A percentile compares a stretch with the other conserved stretches of the same genome.
Conservation (phyloP, 441 rosid genomes). For the Gossypium aridum region DNA sequence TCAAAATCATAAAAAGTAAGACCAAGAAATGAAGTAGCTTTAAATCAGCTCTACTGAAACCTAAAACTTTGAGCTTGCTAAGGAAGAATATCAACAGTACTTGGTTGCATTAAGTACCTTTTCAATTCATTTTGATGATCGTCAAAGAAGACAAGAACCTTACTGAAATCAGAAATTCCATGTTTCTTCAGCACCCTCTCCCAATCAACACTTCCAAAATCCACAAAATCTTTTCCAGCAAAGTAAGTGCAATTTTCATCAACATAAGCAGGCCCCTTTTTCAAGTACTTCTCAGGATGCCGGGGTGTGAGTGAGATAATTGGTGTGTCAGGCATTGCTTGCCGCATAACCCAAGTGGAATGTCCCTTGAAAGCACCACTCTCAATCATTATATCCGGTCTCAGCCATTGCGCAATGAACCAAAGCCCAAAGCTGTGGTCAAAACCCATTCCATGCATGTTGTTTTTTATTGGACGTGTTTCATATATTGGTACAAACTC, state of each 20-base stretch:
- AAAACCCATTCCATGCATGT: conserved; percentile 96
- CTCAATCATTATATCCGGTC: conserved; percentile 93
- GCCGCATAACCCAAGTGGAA: conserved; percentile 97
- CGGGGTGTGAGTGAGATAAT: conserved; percentile 82
- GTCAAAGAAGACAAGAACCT: conserved; percentile 79
- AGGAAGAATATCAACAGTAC: background rate
- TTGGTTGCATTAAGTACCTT: conserved; percentile 42
- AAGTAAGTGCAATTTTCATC: conserved; percentile 94
- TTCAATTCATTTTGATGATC: conserved; percentile 97
- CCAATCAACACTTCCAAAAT: conserved; percentile 93
- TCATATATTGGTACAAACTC: conserved; percentile 92
- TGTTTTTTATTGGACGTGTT: conserved; percentile 85
- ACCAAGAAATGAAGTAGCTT: background rate
- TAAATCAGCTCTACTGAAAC: background rate
- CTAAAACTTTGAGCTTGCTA: background rate
- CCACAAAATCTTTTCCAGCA: conserved; percentile 95
- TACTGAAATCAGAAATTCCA: conserved; percentile 52
- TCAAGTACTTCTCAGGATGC: conserved; percentile 89
- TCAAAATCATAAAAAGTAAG: background rate
- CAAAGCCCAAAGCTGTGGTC: conserved; percentile 99
- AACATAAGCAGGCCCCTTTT: conserved; percentile 94
- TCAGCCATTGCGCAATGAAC: conserved; percentile 83
- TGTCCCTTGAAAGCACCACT: conserved; percentile 99
- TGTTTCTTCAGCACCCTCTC: conserved; percentile 60
- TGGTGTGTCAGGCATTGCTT: conserved; percentile 79